A percentile compares a stretch with the other conserved stretches of the same genome.
Evolutionary conservation across 1,284 basidiomycete species (phyloP).

Genomic region (Ustilago hordei): DNA sequence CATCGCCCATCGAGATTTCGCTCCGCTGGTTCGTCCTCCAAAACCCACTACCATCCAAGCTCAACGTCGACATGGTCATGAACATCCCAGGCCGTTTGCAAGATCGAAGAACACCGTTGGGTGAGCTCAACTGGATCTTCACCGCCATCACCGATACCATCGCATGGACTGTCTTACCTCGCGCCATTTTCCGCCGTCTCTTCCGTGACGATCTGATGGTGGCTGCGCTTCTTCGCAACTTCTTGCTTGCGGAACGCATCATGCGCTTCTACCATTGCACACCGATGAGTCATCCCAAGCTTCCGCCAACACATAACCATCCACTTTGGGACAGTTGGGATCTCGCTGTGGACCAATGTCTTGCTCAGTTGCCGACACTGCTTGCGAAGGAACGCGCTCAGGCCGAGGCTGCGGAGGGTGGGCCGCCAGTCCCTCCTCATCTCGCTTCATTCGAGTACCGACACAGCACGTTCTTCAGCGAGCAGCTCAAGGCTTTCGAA

Average conservation of each 20-base stretch:
- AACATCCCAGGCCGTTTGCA: constrained; percentile 96
- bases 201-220: constrained; percentile 96
- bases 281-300: constrained; percentile 89
- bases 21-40: constrained; percentile 93
- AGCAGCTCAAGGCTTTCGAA: constrained; percentile 96
- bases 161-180: constrained; percentile 96
- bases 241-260: constrained; percentile 93
- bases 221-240: constrained; percentile 95
- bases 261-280: constrained; percentile 99
- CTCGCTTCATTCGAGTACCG: constrained; percentile 75
- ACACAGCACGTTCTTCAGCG: constrained; percentile 94
- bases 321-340: constrained; percentile 98
- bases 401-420: constrained; percentile 69
- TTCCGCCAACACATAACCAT: constrained; percentile 94
- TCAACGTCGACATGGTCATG: constrained; percentile 87
- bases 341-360: constrained; percentile 93
- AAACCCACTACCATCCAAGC: constrained; percentile 76
- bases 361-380: constrained; percentile 90
- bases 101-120: constrained; percentile 92
- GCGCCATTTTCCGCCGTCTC: constrained; percentile 90
- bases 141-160: constrained; percentile 99
- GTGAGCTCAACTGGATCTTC: constrained; percentile 99
- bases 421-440: constrained; percentile 68
- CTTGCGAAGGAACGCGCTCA: constrained; percentile 76
- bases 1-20: constrained; percentile 97